A percentile compares a stretch with the other conserved stretches of the same genome.
These are phyloP conservation scores for Tulasnella sp. DNA, from an alignment of 768 basidiomycete species.

Conservation along the genomic window DNA sequence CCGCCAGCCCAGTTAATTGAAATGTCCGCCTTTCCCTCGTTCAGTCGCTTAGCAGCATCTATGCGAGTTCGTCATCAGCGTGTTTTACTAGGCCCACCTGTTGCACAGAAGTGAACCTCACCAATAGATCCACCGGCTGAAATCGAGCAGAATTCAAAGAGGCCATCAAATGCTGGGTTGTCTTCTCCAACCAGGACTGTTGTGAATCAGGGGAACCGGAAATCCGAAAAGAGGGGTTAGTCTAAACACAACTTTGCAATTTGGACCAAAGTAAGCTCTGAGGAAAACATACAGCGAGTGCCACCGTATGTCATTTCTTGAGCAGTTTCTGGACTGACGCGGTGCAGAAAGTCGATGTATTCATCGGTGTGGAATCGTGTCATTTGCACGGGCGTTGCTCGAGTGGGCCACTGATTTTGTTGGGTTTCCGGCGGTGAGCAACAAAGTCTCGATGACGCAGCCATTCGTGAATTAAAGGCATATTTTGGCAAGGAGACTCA, in stretches of 20 bases:
- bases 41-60: conserved; percentile 77
- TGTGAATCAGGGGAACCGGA: background rate
- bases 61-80: background rate
- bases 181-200: conserved; percentile 72
- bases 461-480: background rate
- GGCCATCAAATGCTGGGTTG: conserved; percentile 91
- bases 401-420: conserved; percentile 49
- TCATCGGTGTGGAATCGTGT: conserved; percentile 98
- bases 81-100: background rate
- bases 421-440: background rate
- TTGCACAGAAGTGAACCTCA: conserved; percentile 34
- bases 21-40: conserved; percentile 69
- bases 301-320: conserved; percentile 80
- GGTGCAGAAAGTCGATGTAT: conserved; percentile 84
- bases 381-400: conserved; percentile 69
- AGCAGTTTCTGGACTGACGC: conserved; percentile 85
- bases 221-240: background rate
- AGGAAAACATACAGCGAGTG: conserved; percentile 59
- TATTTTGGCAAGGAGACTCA: conserved; percentile 34
- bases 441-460: background rate
- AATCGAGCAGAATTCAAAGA: conserved; percentile 96
- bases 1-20: conserved; percentile 98
- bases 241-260: background rate
- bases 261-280: background rate
- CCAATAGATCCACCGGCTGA: conserved; percentile 93